A percentile compares a stretch with the other conserved stretches of the same genome.
Evolutionary conservation across 164 flowering plant species (phyloP).

Genomic region (Taxillus chinensis): DNA sequence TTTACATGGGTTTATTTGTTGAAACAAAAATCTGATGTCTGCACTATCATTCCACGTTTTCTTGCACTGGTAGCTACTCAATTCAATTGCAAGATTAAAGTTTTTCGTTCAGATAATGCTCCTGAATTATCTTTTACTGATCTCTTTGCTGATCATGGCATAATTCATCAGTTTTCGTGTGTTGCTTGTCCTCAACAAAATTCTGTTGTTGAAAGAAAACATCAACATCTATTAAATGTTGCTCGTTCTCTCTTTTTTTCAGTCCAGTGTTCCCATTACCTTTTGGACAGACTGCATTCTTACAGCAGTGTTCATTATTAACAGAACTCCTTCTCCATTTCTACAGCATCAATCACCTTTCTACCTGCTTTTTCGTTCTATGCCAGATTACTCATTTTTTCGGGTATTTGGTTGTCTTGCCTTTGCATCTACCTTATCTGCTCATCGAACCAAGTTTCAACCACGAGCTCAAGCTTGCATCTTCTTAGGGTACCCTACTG

Average conservation of each 20-base stretch:
- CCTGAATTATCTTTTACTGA: not conserved
- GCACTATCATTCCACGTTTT: too few relatives aligned
- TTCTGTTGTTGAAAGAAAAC: too few relatives aligned
- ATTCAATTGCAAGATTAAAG: too few relatives aligned
- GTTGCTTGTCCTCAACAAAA: not conserved
- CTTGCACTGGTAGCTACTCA: too few relatives aligned
- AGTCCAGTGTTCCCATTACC: not conserved
- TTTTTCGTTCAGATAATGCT: too few relatives aligned
- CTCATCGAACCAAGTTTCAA: not conserved
- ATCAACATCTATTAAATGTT: too few relatives aligned
- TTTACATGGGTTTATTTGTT: not conserved
- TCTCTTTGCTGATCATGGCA: not conserved
- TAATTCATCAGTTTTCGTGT: not conserved
- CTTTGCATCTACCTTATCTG: not conserved
- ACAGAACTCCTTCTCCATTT: too few relatives aligned
- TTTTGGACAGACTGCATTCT: not conserved
- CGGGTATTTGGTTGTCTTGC: not conserved
- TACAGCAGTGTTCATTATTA: too few relatives aligned
- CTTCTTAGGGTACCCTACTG: not conserved
- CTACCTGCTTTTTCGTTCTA: not conserved
- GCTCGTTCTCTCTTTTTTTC: too few relatives aligned
- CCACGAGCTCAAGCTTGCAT: not conserved
- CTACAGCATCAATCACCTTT: not conserved
- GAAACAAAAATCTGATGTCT: not conserved
- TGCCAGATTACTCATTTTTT: not conserved